Percentiles rank a stretch among this genome's conserved stretches.
Conservation (phyloP, 2,329 filamentous ascomycete species). For the Penicillium sumatraense region DNA sequence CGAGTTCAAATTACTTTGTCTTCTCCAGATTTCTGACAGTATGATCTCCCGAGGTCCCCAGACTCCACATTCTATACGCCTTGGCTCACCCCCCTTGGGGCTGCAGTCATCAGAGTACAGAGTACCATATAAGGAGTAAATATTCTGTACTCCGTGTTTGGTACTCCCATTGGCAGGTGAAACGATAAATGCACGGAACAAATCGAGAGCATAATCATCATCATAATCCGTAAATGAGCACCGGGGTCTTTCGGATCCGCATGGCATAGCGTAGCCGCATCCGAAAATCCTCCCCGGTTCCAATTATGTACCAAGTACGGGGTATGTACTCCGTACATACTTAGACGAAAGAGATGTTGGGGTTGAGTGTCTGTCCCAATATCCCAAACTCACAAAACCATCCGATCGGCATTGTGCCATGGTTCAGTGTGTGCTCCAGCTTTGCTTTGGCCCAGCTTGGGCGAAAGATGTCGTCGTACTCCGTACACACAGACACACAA, state of each 20-base stretch:
- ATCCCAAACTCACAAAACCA: background rate
- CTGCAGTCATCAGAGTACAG: background rate
- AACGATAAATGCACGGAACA: background rate
- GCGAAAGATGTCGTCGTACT: background rate
- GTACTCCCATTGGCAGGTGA: background rate
- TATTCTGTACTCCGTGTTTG: too few species aligned
- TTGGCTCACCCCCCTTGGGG: background rate
- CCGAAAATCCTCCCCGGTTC: constrained; percentile 2
- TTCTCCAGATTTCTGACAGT: background rate
- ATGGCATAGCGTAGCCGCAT: background rate
- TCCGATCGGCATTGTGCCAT: constrained; percentile 1
- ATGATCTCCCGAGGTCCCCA: constrained; percentile 18
- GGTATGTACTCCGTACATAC: too few species aligned
- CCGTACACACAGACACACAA: too few species aligned
- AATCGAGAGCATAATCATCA: background rate
- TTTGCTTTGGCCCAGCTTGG: background rate
- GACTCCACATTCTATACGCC: constrained; percentile 21
- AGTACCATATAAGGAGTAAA: background rate
- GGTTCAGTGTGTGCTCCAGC: background rate
- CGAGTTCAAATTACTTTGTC: too few species aligned
- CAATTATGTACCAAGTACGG: too few species aligned
- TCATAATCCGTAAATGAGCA: background rate
- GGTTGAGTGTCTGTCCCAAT: background rate
- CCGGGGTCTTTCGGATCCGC: background rate
- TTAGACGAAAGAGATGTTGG: too few species aligned